These are phyloP conservation scores for Rhynchospora tenuis DNA, from an alignment of 176 grass and related monocot species.

Conservation along the genomic window DNA sequence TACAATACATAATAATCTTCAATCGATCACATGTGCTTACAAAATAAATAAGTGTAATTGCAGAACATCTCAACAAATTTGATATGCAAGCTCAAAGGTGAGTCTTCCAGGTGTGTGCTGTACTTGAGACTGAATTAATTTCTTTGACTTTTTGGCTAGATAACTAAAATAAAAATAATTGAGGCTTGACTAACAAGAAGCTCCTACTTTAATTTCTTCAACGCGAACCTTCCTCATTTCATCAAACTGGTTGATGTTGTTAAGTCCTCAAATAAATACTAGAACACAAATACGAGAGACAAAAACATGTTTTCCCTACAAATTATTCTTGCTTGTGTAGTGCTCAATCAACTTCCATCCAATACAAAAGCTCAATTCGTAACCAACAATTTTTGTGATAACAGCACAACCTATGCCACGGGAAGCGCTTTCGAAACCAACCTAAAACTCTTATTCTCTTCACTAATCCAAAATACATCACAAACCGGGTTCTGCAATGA, in stretches of 20 bases:
- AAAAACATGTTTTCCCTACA: not conserved
- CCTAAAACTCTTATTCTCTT: conserved; percentile 5
- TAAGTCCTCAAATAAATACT: not conserved
- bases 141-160: not conserved
- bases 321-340: not conserved
- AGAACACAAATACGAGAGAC: not conserved
- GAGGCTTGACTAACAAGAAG: not conserved
- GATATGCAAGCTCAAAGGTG: not conserved
- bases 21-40: not conserved
- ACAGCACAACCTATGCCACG: not conserved
- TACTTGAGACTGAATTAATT: too few species aligned
- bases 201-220: not conserved
- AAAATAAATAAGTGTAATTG: not conserved
- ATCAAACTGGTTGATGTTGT: not conserved
- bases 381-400: not conserved
- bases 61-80: not conserved
- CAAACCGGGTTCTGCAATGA: not conserved
- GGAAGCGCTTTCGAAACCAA: conserved; percentile 35
- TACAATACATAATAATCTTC: not conserved
- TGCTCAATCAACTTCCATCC: not conserved
- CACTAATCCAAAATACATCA: conserved; percentile 25
- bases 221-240: not conserved
- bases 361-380: conserved; percentile 2
- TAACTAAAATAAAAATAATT: not conserved
- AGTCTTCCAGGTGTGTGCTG: not conserved